Evolutionary conservation across 1,284 basidiomycete species (phyloP).

Genomic region (Apiotrichum domesticum): DNA sequence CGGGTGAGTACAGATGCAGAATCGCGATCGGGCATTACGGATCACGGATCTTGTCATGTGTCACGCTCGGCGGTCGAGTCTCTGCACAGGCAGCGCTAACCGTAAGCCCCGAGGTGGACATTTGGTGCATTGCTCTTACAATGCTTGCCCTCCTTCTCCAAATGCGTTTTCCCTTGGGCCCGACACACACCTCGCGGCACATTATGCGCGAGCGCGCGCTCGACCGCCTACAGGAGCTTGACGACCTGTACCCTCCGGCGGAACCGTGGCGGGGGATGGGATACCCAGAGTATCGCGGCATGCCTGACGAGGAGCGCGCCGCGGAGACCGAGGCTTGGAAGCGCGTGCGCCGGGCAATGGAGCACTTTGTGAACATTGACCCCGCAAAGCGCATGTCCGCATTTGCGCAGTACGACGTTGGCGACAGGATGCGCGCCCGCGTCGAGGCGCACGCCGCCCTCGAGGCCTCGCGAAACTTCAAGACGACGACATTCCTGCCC

Average conservation of each 20-base stretch:
- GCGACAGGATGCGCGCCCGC: constrained; percentile 23
- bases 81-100: background rate
- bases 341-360: constrained; percentile 46
- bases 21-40: background rate
- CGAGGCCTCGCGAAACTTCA: constrained; percentile 41
- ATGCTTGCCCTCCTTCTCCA: constrained; percentile 52
- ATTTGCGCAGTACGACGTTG: constrained; percentile 46
- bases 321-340: constrained; percentile 30
- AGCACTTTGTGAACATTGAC: constrained; percentile 50
- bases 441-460: constrained; percentile 19
- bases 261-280: constrained; percentile 28
- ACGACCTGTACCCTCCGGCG: constrained; percentile 38
- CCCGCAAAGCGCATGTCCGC: constrained; percentile 48
- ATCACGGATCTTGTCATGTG: too few species aligned
- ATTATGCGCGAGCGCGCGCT: constrained; percentile 50
- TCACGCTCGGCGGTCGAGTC: too few species aligned
- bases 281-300: background rate
- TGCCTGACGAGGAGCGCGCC: constrained; percentile 20
- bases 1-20: constrained; percentile 29
- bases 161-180: constrained; percentile 52
- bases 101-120: constrained; percentile 54
- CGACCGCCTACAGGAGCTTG: constrained; percentile 48
- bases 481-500: constrained; percentile 51
- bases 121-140: constrained; percentile 55
- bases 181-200: constrained; percentile 49